Conservation (phyloP, 1,139 yeast genomes). For the Spathaspora sp. region DNA sequence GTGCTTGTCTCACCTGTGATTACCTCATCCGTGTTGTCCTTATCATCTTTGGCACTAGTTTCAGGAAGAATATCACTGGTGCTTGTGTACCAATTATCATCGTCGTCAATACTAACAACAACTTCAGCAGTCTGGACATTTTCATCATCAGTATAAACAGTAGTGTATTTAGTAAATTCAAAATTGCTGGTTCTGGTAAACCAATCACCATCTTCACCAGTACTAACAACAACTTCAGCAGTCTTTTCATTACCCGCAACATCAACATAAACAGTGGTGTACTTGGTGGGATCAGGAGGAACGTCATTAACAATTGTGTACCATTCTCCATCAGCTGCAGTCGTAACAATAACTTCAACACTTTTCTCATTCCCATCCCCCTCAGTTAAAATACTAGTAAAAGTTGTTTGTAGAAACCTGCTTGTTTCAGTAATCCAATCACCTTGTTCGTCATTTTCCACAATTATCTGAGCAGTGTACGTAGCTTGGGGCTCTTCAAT, state of each 20-base stretch:
- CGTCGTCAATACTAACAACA: constrained; percentile 1
- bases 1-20: too few relatives aligned
- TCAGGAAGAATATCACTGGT: not conserved
- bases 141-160: too few relatives aligned
- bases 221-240: constrained; percentile 1
- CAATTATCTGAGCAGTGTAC: not conserved
- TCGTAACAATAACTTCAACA: not conserved
- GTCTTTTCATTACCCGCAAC: not conserved
- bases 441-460: constrained; percentile 2
- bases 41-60: too few relatives aligned
- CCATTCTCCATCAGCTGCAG: not conserved
- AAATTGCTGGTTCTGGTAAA: not conserved
- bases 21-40: too few relatives aligned
- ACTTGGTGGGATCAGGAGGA: too few relatives aligned
- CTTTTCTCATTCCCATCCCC: not conserved
- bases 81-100: constrained; percentile 2
- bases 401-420: not conserved
- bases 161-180: not conserved
- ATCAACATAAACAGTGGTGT: too few relatives aligned
- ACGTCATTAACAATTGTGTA: not conserved
- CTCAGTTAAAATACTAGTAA: not conserved
- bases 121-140: constrained; percentile 3
- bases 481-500: constrained; percentile 7
- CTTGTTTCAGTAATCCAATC: constrained; percentile 1
- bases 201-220: constrained; percentile 4